Evolutionary conservation across 208 protist species (phyloP), one percentile per base, ranked within the genome.

Genomic region (Herpetomonas samuelpessoai): DNA sequence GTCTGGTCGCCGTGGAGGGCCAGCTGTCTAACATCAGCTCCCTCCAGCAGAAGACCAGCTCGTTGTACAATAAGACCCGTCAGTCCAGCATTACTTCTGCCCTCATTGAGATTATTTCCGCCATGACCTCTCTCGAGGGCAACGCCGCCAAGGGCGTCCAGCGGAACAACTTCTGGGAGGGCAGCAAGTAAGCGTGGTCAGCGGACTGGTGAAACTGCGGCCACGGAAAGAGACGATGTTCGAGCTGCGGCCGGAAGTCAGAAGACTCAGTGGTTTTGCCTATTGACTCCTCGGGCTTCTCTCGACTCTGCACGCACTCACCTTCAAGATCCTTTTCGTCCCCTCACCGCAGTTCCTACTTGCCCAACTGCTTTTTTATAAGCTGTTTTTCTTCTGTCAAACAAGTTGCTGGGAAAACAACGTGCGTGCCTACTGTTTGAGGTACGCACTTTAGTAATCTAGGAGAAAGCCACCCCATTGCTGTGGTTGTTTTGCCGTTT

Each of bases 1-100:
- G 89, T 39, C 66, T 96, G 38, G 76, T 96, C 2, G 89, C 89
- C 48, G 89, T 96, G 35, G 89, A 96, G 69, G 84, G 84, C 45
- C 89, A 96, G 67, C 70, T 96, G 55, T 91, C 84, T 49, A 96
- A 96, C 67, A 96, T 96, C 74, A 83, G 68, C 39, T 65, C 71
- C 2, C 69, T 96, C 14, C 80, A 91, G 62, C 76, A 88, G 56
- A 77, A 83, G 71, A 92, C 89, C n/a, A 92, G 86, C 59, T 92
- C 83, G 19, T 55, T 95, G 35, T 96, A 93, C 79, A 96, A 96
- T 71, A 96, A 96, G 76, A 93, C 87, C 19, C 86, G 89, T 21
- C 86, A 96, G 71, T 85, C 77, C 64, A 87, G 79, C 71, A 96
- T 96, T 67, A 96, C 89, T 16, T 86, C 89, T 28, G 84, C 86